Evolutionary conservation across 805 yeast genomes (phyloP).

Genomic region (Saturnispora galanensis): DNA sequence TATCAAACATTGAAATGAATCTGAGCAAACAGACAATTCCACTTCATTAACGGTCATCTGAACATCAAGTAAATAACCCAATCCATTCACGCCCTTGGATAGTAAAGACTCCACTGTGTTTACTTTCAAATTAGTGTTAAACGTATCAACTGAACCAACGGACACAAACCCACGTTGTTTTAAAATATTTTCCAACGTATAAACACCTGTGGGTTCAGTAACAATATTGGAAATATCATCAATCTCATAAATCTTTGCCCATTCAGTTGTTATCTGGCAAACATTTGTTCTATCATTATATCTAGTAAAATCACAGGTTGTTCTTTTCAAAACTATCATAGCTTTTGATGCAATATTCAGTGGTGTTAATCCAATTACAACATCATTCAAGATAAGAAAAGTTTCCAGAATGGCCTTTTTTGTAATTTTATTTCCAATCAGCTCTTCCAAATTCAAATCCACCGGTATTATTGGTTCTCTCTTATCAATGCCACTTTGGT

Average conservation of each 20-base stretch:
- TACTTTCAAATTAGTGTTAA: constrained; percentile 26
- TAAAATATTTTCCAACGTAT: constrained; percentile 35
- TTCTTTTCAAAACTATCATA: constrained; percentile 40
- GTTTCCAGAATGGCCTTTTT: constrained; percentile 8
- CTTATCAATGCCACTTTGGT: constrained; percentile 11
- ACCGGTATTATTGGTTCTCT: constrained; percentile 9
- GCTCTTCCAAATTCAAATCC: constrained; percentile 9
- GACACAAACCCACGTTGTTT: constrained; percentile 41
- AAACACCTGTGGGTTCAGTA: constrained; percentile 16
- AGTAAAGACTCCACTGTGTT: constrained; percentile 6
- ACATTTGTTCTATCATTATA: constrained; percentile 18
- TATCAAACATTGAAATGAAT: constrained; percentile 63
- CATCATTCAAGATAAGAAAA: constrained; percentile 35
- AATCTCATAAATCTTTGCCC: constrained; percentile 43
- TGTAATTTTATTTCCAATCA: not conserved
- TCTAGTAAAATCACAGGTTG: constrained; percentile 39
- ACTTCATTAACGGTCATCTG: constrained; percentile 26
- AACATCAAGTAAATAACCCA: constrained; percentile 9
- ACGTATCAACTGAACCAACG: constrained; percentile 37
- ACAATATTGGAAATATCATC: constrained; percentile 44
- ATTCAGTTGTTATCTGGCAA: constrained; percentile 33
- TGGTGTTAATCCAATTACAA: constrained; percentile 56
- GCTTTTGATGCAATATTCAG: constrained; percentile 47
- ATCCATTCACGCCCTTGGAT: constrained; percentile 16
- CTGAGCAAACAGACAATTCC: constrained; percentile 61